Evolutionary conservation across 805 yeast genomes (phyloP), one percentile per base, ranked within the genome.

Genomic region (Brettanomyces nanus): DNA sequence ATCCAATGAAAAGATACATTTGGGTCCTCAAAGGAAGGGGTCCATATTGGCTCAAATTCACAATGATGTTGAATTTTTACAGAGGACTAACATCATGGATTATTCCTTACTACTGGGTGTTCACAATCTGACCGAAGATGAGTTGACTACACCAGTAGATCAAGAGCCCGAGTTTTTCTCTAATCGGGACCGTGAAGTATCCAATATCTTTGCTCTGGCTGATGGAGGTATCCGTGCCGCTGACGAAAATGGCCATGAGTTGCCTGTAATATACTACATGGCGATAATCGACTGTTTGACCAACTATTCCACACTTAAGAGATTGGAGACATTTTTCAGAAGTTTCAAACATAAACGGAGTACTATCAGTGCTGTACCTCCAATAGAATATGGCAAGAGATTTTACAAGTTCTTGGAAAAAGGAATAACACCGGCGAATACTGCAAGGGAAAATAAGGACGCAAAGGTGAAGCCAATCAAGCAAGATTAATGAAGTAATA

Each of bases 261-360:
- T 74, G 26, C 68, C 75, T 22, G 73, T 80, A 38, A 73, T 90
- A 6, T 92, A 92, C 61, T 92, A 89, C 52, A 63, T 92, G 49
- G 98, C 98, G 6, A 80, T 92, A 28, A 92, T 92, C 45, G 98
- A 92, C 55, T 90, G 95, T 60, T 66, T 92, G 47, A 92, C 98
- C 0, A 75, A 76, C 45, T 85, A 85, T 50, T 77, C 84, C 1
- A 59, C 80, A 18, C 63, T 77, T 46, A 92, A 92, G 56, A 71
- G 73, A 45, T 57, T 87, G 33, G 98, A 92, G 54, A 90, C 97
- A 0, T 74, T 85, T 45, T 82, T 87, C 78, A 73, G 95, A 56
- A 70, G 84, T 13, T 49, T 92, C 19, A 72, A 73, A 27, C 84
- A 85, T 52, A 71, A 77, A 28, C 64, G 89, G 39, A 70, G 69